Percentiles rank a stretch among this genome's conserved stretches.
These are phyloP conservation scores for Penicillium sp. DNA, from an alignment of 2,329 filamentous ascomycete species.

Conservation along the genomic window DNA sequence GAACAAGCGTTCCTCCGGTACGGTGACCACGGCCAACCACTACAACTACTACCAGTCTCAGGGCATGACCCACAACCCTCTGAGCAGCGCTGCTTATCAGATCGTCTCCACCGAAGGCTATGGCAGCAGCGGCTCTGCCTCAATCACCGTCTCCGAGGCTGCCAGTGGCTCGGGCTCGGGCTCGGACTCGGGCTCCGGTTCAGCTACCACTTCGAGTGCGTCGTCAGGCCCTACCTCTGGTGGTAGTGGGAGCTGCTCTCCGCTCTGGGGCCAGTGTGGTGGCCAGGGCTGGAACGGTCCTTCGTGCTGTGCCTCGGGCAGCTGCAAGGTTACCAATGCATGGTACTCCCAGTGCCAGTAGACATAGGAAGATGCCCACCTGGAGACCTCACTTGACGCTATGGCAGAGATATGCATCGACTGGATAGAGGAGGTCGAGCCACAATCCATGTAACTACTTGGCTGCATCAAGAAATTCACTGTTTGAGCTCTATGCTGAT, in stretches of 20 bases:
- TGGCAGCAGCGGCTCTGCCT: conserved; percentile 1
- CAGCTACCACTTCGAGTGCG: neutral
- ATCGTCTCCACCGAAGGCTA: conserved; percentile 1
- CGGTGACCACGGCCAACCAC: conserved; percentile 1
- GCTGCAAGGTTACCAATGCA: neutral
- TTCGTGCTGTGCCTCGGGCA: neutral
- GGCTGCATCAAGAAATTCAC: too few relatives aligned
- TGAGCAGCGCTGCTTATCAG: conserved; percentile 1
- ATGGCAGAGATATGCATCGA: neutral
- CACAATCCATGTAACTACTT: too few relatives aligned
- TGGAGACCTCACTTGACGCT: neutral
- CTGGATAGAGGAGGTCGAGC: neutral
- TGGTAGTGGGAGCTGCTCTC: neutral
- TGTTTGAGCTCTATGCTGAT: too few relatives aligned
- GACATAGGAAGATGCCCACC: neutral
- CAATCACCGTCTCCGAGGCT: conserved; percentile 1
- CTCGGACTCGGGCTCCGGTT: neutral
- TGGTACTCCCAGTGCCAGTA: conserved; percentile 1
- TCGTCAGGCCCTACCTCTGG: neutral
- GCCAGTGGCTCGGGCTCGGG: neutral
- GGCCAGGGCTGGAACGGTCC: neutral
- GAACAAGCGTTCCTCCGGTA: conserved; percentile 2
- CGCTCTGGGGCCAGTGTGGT: neutral
- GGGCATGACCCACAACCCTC: conserved; percentile 3
- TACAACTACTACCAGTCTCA: conserved; percentile 3